Conservation (phyloP, 495 filamentous ascomycete species). For the Penicillium angulare region DNA sequence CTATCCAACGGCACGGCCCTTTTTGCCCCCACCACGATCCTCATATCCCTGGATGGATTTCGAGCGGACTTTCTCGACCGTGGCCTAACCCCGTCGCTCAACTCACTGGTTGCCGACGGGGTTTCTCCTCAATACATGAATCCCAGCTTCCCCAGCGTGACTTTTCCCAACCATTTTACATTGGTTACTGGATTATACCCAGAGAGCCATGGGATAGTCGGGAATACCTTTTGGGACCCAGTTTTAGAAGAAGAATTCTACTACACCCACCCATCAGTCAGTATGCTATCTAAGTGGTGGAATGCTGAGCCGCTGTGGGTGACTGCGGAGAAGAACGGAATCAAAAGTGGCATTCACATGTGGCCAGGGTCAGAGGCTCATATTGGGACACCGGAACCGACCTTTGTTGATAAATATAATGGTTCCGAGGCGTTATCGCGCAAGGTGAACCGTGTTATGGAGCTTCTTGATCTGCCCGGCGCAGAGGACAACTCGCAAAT, state of each 20-base stretch:
- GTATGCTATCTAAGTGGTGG: conserved; percentile 90
- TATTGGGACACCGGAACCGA: conserved; percentile 61
- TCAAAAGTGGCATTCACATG: conserved; percentile 89
- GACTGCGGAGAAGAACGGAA: conserved; percentile 76
- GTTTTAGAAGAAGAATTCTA: conserved; percentile 73
- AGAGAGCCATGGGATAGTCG: conserved; percentile 89
- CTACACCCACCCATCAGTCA: conserved; percentile 71
- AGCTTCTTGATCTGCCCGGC: conserved; percentile 78
- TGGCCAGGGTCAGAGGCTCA: conserved; percentile 95
- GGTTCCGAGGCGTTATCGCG: conserved; percentile 65
- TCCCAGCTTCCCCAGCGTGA: conserved; percentile 93
- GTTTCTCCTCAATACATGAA: conserved; percentile 89
- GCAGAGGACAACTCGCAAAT: conserved; percentile 44
- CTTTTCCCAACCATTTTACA: conserved; percentile 97
- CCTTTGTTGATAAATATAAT: conserved; percentile 81
- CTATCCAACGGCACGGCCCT: conserved; percentile 69
- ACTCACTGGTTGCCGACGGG: conserved; percentile 73
- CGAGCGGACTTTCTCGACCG: conserved; percentile 91
- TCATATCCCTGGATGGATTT: conserved; percentile 95
- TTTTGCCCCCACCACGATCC: conserved; percentile 87
- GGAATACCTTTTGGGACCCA: conserved; percentile 93
- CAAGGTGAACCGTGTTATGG: conserved; percentile 76
- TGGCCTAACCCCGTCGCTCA: conserved; percentile 78
- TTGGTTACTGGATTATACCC: conserved; percentile 90
- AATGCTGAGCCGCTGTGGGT: conserved; percentile 89